Conservation (phyloP, 441 rosid species). For the Flueggea neowawraea region DNA sequence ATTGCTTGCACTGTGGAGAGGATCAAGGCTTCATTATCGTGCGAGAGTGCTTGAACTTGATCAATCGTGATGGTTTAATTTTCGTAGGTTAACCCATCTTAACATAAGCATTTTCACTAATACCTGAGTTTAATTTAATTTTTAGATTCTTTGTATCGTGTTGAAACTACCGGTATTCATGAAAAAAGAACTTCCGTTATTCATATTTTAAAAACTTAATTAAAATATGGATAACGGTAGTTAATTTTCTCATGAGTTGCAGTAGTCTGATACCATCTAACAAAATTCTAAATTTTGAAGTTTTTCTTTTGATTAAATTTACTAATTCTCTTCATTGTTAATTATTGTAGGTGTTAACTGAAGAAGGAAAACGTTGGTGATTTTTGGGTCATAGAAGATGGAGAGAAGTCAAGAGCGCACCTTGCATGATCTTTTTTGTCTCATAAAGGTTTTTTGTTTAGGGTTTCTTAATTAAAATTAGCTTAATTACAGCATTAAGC, state of each 20-base stretch:
- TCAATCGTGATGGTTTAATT: not conserved
- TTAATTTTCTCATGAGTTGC: no score
- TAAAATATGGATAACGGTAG: no score
- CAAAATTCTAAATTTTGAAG: not conserved
- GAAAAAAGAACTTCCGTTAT: no score
- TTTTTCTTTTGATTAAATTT: not conserved
- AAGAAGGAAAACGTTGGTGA: conserved; percentile 12
- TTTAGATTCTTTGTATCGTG: no score
- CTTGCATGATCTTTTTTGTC: conserved; percentile 42
- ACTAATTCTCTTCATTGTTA: not conserved
- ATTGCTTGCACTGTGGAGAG: conserved; percentile 66
- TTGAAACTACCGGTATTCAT: no score
- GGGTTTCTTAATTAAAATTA: not conserved
- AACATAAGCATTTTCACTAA: conserved; percentile 14
- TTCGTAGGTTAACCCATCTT: not conserved
- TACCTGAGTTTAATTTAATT: no score
- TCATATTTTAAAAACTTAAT: no score
- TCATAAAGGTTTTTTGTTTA: conserved; percentile 9
- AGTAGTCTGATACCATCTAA: no score
- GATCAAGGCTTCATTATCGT: conserved; percentile 55
- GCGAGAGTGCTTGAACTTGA: conserved; percentile 31
- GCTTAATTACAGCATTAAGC: not conserved
- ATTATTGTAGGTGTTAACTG: not conserved
- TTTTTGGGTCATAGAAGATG: conserved; percentile 16
- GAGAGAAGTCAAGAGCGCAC: conserved; percentile 95